Evolutionary conservation across 2,329 filamentous ascomycete species (phyloP), one percentile per base, ranked within the genome.

Genomic region (Ascochyta viciae-villosae): DNA sequence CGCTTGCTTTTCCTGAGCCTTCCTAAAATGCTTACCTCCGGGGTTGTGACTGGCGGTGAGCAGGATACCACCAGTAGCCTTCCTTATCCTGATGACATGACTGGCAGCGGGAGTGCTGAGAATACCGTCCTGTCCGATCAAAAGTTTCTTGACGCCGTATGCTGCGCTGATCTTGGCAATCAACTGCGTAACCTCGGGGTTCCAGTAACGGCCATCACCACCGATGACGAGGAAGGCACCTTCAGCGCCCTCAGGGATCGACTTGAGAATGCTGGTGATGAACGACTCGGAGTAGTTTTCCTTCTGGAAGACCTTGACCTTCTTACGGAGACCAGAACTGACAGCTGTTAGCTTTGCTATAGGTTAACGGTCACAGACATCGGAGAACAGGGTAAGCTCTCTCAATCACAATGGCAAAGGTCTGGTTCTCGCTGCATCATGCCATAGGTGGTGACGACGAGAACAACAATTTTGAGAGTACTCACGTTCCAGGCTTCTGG

Each of bases 401-500:
- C 29, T 19, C 31, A 12, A 34, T n/a, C 1, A 22, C 40, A 45
- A 35, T 40, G 34, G 37, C 43, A 49, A 24, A 53, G 56, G 19
- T 50, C n/a, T 31, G 3, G 43, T 34, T 37, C 26, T 12, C 40
- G 34, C 38, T 49, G 34, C 24, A 52, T 44, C 47, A 47, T 52
- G 29, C 22, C 42, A 47, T 46, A 6, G 15, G 12, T 4, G 40
- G 6, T 8, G 19, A 40, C 29, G 22, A 27, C 4, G 15, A 16
- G 4, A 10, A 35, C 12, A 22, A 7, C 10, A 35, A 33, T 35
- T 27, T 22, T 37, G n/a, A 26, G n/a, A 23, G 37, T 16, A 92
- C 94, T 80, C 87, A 97, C 94, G 94, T 98, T 86, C 94, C 94
- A 64, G 94, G 92, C 85, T 99, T 99, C 86, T 99, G 95, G 85